Percentiles rank a stretch among this genome's conserved stretches.
phyloP scores from a whole-genome alignment of 345 rosid species.

The Lumnitzera racemosa region DNA sequence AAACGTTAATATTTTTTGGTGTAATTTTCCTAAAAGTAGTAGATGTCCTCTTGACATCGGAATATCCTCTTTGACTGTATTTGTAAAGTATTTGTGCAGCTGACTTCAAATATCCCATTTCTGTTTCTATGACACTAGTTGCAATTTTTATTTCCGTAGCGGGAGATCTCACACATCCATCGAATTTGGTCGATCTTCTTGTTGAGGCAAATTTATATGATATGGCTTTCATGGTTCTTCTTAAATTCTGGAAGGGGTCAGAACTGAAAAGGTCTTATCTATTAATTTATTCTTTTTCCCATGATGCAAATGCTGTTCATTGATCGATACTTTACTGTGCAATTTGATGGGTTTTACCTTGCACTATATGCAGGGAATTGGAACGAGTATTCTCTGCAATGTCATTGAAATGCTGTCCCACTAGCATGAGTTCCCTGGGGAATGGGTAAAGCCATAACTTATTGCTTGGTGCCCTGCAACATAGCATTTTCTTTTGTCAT shows the following conservation, averaged over 20 bases:
- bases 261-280: constrained; percentile 50
- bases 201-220: constrained; percentile 69
- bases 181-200: constrained; percentile 74
- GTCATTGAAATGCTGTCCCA: constrained; percentile 80
- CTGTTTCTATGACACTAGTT: constrained; percentile 5
- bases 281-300: constrained; percentile 9
- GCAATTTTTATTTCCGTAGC: constrained; percentile 11
- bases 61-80: no score
- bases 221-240: constrained; percentile 72
- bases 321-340: background rate
- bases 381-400: constrained; percentile 72
- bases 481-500: constrained; percentile 1
- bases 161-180: constrained; percentile 47
- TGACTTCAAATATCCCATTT: no score
- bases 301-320: no score
- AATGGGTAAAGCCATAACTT: constrained; percentile 22
- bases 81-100: no score
- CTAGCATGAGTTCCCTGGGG: constrained; percentile 30
- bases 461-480: background rate
- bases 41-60: no score
- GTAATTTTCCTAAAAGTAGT: no score
- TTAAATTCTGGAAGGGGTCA: constrained; percentile 80
- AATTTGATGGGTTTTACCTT: constrained; percentile 7
- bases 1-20: no score
- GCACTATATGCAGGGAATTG: constrained; percentile 52